These are phyloP conservation scores for Phytophthora aleatoria DNA, from an alignment of 352 stramenopile species.

Conservation along the genomic window DNA sequence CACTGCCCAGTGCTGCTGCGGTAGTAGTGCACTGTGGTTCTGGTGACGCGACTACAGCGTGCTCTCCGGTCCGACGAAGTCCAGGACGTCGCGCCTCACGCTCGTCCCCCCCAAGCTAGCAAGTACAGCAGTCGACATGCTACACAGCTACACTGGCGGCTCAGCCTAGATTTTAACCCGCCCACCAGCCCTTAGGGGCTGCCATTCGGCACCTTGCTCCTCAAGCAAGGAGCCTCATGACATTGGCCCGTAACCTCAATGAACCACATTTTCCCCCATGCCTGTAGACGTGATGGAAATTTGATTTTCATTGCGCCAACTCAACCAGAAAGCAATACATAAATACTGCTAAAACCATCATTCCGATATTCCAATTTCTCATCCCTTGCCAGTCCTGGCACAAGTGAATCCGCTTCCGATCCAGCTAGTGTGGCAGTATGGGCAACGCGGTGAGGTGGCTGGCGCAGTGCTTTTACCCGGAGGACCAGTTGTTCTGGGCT, in stretches of 20 bases:
- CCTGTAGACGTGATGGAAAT: not conserved
- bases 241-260: not conserved
- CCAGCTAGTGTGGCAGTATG: conserved; percentile 32
- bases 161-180: too few species aligned
- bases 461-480: conserved; percentile 53
- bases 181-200: too few species aligned
- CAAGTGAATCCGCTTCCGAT: conserved; percentile 14
- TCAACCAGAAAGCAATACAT: conserved; percentile 4
- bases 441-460: conserved; percentile 56
- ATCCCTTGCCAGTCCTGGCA: not conserved
- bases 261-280: not conserved
- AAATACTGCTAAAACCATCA: conserved; percentile 26
- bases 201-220: not conserved
- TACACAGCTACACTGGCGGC: too few species aligned
- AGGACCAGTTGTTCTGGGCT: conserved; percentile 63
- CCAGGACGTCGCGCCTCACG: too few species aligned
- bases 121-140: too few species aligned
- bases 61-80: too few species aligned
- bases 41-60: too few species aligned
- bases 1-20: too few species aligned
- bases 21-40: too few species aligned
- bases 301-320: conserved; percentile 5
- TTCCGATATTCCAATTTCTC: conserved; percentile 7
- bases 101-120: too few species aligned
- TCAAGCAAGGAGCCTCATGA: not conserved